Conservation (phyloP, 2,329 filamentous ascomycete species). For the Dactylellina leptospora region DNA sequence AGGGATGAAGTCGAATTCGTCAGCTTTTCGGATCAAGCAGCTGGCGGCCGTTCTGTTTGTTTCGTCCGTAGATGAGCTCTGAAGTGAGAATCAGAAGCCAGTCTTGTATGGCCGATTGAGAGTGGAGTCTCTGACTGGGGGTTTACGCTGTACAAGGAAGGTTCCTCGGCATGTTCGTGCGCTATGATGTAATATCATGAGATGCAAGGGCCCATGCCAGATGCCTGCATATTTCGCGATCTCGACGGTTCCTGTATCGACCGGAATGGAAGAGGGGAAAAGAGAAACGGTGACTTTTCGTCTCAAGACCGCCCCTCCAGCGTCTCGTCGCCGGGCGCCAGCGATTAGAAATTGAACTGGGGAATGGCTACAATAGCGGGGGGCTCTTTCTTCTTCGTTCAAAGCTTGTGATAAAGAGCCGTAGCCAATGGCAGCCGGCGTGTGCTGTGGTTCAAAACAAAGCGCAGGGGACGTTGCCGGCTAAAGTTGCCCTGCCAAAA, state of each 20-base stretch:
- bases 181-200: constrained; percentile 54
- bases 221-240: not conserved
- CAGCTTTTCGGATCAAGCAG: not conserved
- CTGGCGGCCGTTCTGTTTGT: constrained; percentile 5
- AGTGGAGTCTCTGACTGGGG: constrained; percentile 30
- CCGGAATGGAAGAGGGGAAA: not conserved
- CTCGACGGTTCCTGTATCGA: not conserved
- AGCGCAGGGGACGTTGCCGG: no score
- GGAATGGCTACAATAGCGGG: not conserved
- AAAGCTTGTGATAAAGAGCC: constrained; percentile 27
- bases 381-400: not conserved
- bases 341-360: not conserved
- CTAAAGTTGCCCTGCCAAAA: constrained; percentile 14
- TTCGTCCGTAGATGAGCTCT: constrained; percentile 3
- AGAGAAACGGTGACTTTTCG: constrained; percentile 31
- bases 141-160: constrained; percentile 45
- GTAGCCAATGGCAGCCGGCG: constrained; percentile 34
- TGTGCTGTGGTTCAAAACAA: not conserved
- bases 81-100: not conserved
- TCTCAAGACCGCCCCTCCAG: not conserved
- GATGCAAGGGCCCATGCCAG: constrained; percentile 43
- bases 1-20: constrained; percentile 7
- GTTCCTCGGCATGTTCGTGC: constrained; percentile 39
- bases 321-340: no score
- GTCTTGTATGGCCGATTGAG: constrained; percentile 23